Conservation (phyloP, 2,329 filamentous ascomycete species). For the Nannizzia gypsea region DNA sequence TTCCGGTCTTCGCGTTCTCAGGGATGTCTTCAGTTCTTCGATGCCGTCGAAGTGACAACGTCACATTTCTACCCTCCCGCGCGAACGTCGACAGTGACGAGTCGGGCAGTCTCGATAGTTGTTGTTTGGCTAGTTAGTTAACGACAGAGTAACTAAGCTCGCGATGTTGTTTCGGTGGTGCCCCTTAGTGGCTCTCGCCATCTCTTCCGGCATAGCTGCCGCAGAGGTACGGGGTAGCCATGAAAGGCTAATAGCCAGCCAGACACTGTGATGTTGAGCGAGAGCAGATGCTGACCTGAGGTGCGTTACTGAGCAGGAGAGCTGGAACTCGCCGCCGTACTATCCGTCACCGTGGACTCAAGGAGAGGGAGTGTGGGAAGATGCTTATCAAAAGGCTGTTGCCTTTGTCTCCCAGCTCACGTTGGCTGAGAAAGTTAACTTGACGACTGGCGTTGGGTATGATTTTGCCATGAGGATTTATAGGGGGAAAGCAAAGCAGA, state of each 20-base stretch:
- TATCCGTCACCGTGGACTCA: slow-evolving; percentile 86
- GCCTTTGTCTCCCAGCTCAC: slow-evolving; percentile 75
- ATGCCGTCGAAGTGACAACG: background rate
- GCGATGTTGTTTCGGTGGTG: slow-evolving; percentile 10
- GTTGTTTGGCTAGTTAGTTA: background rate
- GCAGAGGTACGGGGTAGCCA: slow-evolving; percentile 7
- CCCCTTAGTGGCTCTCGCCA: slow-evolving; percentile 1
- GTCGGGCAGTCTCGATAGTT: background rate
- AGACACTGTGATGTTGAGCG: background rate
- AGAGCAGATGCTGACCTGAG: background rate
- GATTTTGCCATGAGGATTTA: slow-evolving; percentile 21
- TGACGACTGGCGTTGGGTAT: slow-evolving; percentile 81
- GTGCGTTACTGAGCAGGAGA: background rate
- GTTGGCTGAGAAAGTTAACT: slow-evolving; percentile 79
- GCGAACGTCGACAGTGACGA: background rate
- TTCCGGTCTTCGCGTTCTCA: background rate
- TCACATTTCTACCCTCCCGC: background rate
- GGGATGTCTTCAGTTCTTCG: background rate
- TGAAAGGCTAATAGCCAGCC: background rate
- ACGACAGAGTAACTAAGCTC: background rate
- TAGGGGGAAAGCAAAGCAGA: background rate
- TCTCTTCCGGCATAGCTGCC: background rate
- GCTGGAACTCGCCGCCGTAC: slow-evolving; percentile 47
- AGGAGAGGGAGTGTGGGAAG: slow-evolving; percentile 59
- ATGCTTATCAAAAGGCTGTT: slow-evolving; percentile 63